Base-by-base conservation (phyloP, 2,329 filamentous ascomycete genomes). In the Fusarium pilosicola region DNA sequence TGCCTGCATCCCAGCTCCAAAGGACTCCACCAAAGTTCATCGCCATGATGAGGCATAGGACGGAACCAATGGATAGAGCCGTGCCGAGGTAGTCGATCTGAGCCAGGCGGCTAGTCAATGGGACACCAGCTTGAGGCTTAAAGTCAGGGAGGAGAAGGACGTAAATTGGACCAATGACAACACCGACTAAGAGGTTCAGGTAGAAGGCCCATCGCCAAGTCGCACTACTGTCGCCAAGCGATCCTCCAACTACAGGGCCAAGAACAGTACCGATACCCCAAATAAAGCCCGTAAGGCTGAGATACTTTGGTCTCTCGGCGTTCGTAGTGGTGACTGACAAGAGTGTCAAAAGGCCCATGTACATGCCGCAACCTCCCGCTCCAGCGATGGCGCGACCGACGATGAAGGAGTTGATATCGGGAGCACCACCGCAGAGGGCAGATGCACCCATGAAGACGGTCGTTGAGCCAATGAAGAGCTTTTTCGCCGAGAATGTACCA, bases 11-110 rank as follows among this genome's bases (percentile, higher is more conserved):
- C 87, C 87, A 90, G 0, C 77, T 69, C 68, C 83, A 89, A 8
- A 84, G 65, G 4, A 81, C 78, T 4, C 88, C 88, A 15, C 85
- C 86, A 52, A 89, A 87, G 49, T 81, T 83, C 62, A 88, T 83
- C 0, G 81, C 86, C 79, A 89, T 84, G 44, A 86, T 80, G 24
- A 86, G 74, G 18, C 79, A 80, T 3, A 82, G 75, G 26, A 84
- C 82, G 4, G 81, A 81, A 3, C 80, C 86, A 2, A 82, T 74
- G 41, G 81, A 84, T 4, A 90, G 78, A 3, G 85, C 30, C 0
- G 80, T 78, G 1, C 85, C 86, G 0, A 86, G 24, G 64, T 79
- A 86, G 73, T 88, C 87, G 12, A 72, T 55, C 8, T 62, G 60
- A 20, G 59, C 48, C 5, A 72, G 24, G 5, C 55, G 58, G 3